Conservation (phyloP, 148 eudicot genomes). For the Chenopodium suecicum region DNA sequence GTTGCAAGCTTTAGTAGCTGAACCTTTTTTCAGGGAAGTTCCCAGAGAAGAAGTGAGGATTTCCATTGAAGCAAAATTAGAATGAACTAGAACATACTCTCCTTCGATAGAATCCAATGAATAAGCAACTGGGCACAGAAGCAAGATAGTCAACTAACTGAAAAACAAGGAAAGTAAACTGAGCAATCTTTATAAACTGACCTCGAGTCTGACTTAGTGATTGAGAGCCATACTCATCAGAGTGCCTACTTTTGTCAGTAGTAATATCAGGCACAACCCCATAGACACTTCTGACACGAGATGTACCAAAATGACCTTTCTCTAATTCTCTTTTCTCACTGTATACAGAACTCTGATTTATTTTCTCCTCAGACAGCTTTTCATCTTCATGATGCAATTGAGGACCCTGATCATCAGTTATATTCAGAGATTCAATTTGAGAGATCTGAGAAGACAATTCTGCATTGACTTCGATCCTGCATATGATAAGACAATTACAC, state of each 20-base stretch:
- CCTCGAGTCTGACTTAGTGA: conserved; percentile 37
- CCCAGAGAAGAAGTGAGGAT: conserved; percentile 45
- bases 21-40: conserved; percentile 36
- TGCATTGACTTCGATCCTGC: conserved; percentile 29
- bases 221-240: conserved; percentile 27
- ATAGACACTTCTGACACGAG: conserved; percentile 9
- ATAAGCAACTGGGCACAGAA: conserved; percentile 35
- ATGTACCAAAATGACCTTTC: conserved; percentile 26
- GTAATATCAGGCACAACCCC: conserved; percentile 16
- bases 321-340: conserved; percentile 12
- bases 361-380: conserved; percentile 19
- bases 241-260: conserved; percentile 16
- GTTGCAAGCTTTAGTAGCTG: conserved; percentile 27
- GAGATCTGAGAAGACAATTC: conserved; percentile 26
- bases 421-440: conserved; percentile 21
- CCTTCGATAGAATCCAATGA: conserved; percentile 45
- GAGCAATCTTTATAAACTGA: conserved; percentile 18
- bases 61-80: conserved; percentile 55
- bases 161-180: conserved; percentile 9
- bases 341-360: neutral
- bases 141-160: conserved; percentile 13
- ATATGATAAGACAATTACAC: conserved; percentile 12
- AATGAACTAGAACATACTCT: conserved; percentile 49
- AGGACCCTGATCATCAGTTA: conserved; percentile 18
- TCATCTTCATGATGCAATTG: conserved; percentile 19